Evolutionary conservation across 2,329 filamentous ascomycete genomes (phyloP).

Genomic region (Trichoderma guizhouense): DNA sequence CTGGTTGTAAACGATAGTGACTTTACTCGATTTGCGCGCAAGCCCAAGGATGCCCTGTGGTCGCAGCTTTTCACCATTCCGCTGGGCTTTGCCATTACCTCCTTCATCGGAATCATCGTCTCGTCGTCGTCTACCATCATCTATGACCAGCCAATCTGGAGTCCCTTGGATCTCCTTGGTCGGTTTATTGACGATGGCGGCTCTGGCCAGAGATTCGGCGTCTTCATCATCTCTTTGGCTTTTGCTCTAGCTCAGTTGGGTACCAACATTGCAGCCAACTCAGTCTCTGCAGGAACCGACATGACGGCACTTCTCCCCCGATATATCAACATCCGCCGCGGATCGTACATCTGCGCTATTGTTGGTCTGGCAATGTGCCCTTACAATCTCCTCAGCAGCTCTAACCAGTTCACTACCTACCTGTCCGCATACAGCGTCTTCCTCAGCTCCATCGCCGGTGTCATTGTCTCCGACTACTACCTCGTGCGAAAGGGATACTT

Average conservation of each 20-base stretch:
- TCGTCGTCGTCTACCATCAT: slow-evolving; percentile 70
- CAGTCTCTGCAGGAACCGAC: slow-evolving; percentile 77
- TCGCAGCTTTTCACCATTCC: slow-evolving; percentile 76
- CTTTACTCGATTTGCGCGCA: slow-evolving; percentile 77
- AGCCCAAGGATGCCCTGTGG: slow-evolving; percentile 73
- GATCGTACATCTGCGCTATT: slow-evolving; percentile 78
- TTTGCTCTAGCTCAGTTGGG: slow-evolving; percentile 79
- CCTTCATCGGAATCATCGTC: slow-evolving; percentile 78
- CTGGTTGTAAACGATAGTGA: slow-evolving; percentile 81
- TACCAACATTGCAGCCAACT: slow-evolving; percentile 86
- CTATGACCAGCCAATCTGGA: slow-evolving; percentile 67
- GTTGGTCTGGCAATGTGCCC: slow-evolving; percentile 85
- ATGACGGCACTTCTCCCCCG: slow-evolving; percentile 77
- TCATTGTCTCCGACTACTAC: slow-evolving; percentile 88
- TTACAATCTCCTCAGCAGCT: slow-evolving; percentile 69
- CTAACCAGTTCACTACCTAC: slow-evolving; percentile 87
- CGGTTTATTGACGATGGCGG: slow-evolving; percentile 66
- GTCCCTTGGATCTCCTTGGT: slow-evolving; percentile 65
- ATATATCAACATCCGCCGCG: slow-evolving; percentile 80
- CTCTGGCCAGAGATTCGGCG: slow-evolving; percentile 66
- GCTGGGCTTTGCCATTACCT: slow-evolving; percentile 70
- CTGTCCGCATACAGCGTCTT: slow-evolving; percentile 91
- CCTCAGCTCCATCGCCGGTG: slow-evolving; percentile 88
- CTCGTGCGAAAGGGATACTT: slow-evolving; percentile 78
- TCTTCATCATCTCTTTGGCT: slow-evolving; percentile 68